A percentile compares a stretch with the other conserved stretches of the same genome.
Conservation (phyloP, 2,329 filamentous ascomycete species). For the Neonectria sp. region DNA sequence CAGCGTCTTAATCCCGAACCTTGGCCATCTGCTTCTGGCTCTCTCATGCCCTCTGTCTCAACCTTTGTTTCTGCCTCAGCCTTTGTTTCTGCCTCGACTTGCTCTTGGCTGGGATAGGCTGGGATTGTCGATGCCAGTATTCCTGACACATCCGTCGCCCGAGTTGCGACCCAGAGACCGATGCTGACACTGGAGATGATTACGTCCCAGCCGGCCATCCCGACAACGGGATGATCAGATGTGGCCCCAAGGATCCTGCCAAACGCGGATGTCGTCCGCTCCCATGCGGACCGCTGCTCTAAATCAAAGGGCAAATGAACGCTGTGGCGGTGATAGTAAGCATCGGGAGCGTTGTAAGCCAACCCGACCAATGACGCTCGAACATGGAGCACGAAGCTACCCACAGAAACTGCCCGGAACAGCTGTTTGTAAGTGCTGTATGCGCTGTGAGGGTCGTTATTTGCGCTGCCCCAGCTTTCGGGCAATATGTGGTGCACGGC, state of each 20-base stretch:
- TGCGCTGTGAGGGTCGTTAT: constrained; percentile 56
- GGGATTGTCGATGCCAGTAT: constrained; percentile 61
- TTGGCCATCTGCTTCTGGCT: neutral
- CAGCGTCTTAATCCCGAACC: constrained; percentile 7
- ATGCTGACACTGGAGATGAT: constrained; percentile 68
- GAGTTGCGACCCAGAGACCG: constrained; percentile 71
- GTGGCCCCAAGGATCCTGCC: constrained; percentile 65
- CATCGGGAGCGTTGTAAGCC: constrained; percentile 62
- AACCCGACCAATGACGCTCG: constrained; percentile 61
- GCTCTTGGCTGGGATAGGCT: constrained; percentile 8
- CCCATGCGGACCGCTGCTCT: constrained; percentile 60
- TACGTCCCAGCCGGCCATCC: constrained; percentile 71
- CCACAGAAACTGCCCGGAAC: constrained; percentile 63
- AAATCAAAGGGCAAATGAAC: constrained; percentile 62
- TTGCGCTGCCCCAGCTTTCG: constrained; percentile 62
- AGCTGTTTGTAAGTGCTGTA: constrained; percentile 60
- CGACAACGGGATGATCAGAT: constrained; percentile 71
- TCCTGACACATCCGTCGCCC: constrained; percentile 64
- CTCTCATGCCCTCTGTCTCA: neutral
- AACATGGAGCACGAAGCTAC: constrained; percentile 61
- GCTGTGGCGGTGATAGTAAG: constrained; percentile 65
- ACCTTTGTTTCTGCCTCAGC: constrained; percentile 8
- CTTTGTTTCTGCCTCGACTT: constrained; percentile 38
- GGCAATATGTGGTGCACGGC: constrained; percentile 64
- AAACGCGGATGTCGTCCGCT: constrained; percentile 62